Conservation (phyloP, 257 asterid species). For the Coffea canephora region DNA sequence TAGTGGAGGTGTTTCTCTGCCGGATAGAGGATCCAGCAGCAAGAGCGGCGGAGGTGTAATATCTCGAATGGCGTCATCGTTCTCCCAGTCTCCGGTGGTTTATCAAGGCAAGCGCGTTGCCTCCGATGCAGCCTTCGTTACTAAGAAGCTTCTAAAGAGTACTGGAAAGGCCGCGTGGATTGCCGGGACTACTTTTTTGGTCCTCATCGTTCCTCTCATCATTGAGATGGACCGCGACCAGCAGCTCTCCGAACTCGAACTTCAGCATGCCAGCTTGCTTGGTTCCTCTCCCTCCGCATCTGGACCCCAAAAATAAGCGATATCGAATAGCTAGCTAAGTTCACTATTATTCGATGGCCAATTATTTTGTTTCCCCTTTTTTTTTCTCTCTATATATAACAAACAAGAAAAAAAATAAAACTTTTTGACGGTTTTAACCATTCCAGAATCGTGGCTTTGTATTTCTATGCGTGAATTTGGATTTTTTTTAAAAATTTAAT, state of each 20-base stretch:
- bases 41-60: slow-evolving; percentile 21
- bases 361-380: background rate
- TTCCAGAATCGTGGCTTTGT: background rate
- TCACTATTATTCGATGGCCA: background rate
- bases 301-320: slow-evolving; percentile 20
- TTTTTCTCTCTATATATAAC: background rate
- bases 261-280: slow-evolving; percentile 82
- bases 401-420: background rate
- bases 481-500: background rate
- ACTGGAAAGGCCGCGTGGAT: slow-evolving; percentile 95
- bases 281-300: slow-evolving; percentile 41
- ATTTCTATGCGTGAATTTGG: background rate
- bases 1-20: slow-evolving; percentile 28
- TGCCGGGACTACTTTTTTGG: slow-evolving; percentile 69
- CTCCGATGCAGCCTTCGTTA: slow-evolving; percentile 55
- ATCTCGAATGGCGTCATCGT: slow-evolving; percentile 26
- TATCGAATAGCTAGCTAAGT: background rate
- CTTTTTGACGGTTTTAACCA: background rate
- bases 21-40: slow-evolving; percentile 23
- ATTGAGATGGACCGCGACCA: slow-evolving; percentile 88
- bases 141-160: slow-evolving; percentile 63
- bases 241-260: slow-evolving; percentile 68
- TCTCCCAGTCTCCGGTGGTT: slow-evolving; percentile 58
- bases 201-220: slow-evolving; percentile 71
- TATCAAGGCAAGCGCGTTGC: slow-evolving; percentile 72